A percentile compares a stretch with the other conserved stretches of the same genome.
These are phyloP conservation scores for Ehretia macrophylla DNA, from an alignment of 257 asterid genomes.

Conservation along the genomic window DNA sequence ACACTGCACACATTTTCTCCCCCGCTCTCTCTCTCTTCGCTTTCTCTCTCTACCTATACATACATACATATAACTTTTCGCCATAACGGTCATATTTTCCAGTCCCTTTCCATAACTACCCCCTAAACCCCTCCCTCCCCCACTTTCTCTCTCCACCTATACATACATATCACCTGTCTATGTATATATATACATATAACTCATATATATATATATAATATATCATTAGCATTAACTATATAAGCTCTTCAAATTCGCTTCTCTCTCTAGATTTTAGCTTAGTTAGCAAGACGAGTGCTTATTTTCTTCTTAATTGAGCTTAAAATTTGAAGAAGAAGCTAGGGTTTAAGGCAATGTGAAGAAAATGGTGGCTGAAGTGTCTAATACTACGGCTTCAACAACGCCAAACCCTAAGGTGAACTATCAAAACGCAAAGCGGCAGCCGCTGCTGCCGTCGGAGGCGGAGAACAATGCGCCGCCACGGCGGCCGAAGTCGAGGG, in stretches of 20 bases:
- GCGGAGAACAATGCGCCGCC: slow-evolving; percentile 45
- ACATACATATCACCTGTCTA: not conserved
- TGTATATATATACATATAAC: slow-evolving; percentile 1
- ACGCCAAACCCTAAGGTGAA: slow-evolving; percentile 47
- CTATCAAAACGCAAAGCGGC: slow-evolving; percentile 40
- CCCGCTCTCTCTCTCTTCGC: slow-evolving; percentile 15
- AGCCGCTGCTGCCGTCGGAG: slow-evolving; percentile 62
- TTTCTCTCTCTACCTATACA: slow-evolving; percentile 4
- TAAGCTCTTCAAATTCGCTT: slow-evolving; percentile 5
- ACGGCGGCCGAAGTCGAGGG: slow-evolving; percentile 53
- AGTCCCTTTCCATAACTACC: slow-evolving; percentile 22
- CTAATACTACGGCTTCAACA: slow-evolving; percentile 5
- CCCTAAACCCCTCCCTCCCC: slow-evolving; percentile 17
- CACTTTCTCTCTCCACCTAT: slow-evolving; percentile 14
- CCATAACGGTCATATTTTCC: slow-evolving; percentile 49
- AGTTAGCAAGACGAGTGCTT: too few species aligned
- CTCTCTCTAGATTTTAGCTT: slow-evolving; percentile 11
- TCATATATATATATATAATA: too few species aligned
- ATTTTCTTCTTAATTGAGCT: not conserved
- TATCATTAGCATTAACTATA: too few species aligned
- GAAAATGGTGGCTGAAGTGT: slow-evolving; percentile 60
- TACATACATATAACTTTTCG: slow-evolving; percentile 18
- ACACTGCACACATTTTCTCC: slow-evolving; percentile 5
- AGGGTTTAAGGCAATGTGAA: slow-evolving; percentile 34
- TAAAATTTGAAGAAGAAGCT: not conserved